These are phyloP conservation scores for Saxispiralis lemnorum DNA, from an alignment of 495 filamentous ascomycete genomes.

Conservation along the genomic window DNA sequence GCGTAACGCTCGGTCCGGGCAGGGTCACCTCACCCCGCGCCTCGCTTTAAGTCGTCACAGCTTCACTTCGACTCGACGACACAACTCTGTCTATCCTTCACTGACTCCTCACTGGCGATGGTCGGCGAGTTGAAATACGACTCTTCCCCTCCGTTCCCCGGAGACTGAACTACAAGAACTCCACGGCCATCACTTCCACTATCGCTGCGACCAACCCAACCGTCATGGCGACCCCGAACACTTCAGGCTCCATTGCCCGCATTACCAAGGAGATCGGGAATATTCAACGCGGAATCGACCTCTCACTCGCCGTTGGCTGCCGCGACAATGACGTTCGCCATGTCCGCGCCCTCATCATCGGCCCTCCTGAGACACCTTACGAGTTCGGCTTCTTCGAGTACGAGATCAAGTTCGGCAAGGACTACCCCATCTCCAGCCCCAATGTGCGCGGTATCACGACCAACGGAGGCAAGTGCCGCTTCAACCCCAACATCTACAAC, in stretches of 20 bases:
- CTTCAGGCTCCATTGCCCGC: slow-evolving; percentile 7
- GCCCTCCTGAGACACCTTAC: slow-evolving; percentile 87
- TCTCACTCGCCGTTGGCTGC: slow-evolving; percentile 75
- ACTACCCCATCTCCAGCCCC: slow-evolving; percentile 77
- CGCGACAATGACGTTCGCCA: slow-evolving; percentile 75
- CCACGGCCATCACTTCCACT: neutral
- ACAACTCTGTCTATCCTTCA: neutral
- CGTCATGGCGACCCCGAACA: slow-evolving; percentile 43
- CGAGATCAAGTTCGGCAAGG: slow-evolving; percentile 28
- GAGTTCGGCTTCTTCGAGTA: slow-evolving; percentile 93
- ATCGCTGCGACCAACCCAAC: slow-evolving; percentile 68
- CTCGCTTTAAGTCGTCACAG: neutral
- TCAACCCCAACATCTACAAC: slow-evolving; percentile 94
- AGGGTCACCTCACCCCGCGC: neutral
- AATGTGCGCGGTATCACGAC: slow-evolving; percentile 62
- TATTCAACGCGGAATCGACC: slow-evolving; percentile 59
- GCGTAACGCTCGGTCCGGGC: neutral
- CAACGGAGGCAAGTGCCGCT: slow-evolving; percentile 68
- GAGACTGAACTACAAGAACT: too few relatives aligned
- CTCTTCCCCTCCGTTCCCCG: too few relatives aligned
- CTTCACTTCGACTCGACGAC: too few relatives aligned
- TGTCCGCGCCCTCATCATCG: slow-evolving; percentile 75
- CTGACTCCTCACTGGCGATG: neutral
- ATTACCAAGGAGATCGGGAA: slow-evolving; percentile 57
- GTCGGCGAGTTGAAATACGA: too few relatives aligned